Conservation (phyloP, 169 alveolate species). For the Hepatocystis sp. region DNA sequence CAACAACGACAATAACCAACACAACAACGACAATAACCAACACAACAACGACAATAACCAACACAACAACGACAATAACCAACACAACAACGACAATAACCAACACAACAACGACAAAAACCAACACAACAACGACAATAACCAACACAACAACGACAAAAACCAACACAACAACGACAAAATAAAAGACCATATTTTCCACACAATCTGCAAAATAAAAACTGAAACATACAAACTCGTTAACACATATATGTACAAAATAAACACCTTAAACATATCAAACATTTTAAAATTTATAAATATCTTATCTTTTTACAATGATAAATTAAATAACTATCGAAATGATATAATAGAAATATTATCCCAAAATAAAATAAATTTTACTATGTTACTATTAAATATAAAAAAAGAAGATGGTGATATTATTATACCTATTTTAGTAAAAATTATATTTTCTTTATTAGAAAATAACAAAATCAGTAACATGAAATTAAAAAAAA, state of each 20-base stretch:
- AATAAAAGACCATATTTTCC: too few relatives aligned
- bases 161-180: too few relatives aligned
- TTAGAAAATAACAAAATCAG: conserved; percentile 55
- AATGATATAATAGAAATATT: conserved; percentile 57
- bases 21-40: too few relatives aligned
- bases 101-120: too few relatives aligned
- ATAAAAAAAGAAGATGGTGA: conserved; percentile 62
- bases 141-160: too few relatives aligned
- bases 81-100: too few relatives aligned
- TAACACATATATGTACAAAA: conserved; percentile 18
- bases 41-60: too few relatives aligned
- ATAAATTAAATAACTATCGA: conserved; percentile 48
- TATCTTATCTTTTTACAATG: conserved; percentile 32
- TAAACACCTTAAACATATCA: conserved; percentile 18
- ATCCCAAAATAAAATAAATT: conserved; percentile 13
- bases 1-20: too few relatives aligned
- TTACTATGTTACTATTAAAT: conserved; percentile 57
- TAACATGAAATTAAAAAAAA: conserved; percentile 18
- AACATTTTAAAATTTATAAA: conserved; percentile 42
- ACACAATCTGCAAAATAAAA: conserved; percentile 3
- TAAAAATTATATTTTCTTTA: conserved; percentile 69
- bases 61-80: too few relatives aligned
- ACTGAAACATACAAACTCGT: conserved; percentile 20
- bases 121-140: too few relatives aligned
- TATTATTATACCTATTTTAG: conserved; percentile 36